These are phyloP conservation scores for Glaciozyma martinii DNA, from an alignment of 768 basidiomycete species.

Conservation along the genomic window DNA sequence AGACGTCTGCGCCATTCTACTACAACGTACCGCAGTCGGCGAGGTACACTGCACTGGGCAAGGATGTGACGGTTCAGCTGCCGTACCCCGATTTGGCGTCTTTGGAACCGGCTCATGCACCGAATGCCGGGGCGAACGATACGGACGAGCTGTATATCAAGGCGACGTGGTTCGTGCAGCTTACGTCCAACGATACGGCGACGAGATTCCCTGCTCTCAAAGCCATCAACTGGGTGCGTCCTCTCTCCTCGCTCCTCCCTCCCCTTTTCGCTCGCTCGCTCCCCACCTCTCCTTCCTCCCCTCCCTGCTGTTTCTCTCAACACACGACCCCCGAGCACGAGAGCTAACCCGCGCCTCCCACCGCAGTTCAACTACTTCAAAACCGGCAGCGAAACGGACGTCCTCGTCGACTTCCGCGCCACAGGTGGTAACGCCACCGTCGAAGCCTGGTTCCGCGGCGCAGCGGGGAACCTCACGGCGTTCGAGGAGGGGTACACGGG, in stretches of 20 bases:
- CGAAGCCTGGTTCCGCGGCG: conserved; percentile 18
- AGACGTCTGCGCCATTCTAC: conserved; percentile 27
- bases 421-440: conserved; percentile 13
- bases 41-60: conserved; percentile 8
- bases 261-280: no score
- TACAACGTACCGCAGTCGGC: conserved; percentile 12
- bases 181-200: conserved; percentile 18
- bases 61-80: conserved; percentile 15
- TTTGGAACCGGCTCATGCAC: neutral
- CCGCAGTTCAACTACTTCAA: conserved; percentile 25
- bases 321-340: no score
- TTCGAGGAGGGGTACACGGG: conserved; percentile 5
- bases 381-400: conserved; percentile 1
- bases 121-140: conserved; percentile 1
- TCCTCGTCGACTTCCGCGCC: conserved; percentile 21
- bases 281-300: no score
- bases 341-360: no score
- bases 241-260: no score
- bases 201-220: conserved; percentile 16
- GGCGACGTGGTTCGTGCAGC: conserved; percentile 24
- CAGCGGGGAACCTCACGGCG: conserved; percentile 18
- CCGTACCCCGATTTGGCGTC: conserved; percentile 15
- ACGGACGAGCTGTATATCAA: conserved; percentile 28
- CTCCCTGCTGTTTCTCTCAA: no score
- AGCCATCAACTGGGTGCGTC: neutral